phyloP scores from a whole-genome alignment of 768 basidiomycete genomes.

The Boletus eberwhitei region DNA sequence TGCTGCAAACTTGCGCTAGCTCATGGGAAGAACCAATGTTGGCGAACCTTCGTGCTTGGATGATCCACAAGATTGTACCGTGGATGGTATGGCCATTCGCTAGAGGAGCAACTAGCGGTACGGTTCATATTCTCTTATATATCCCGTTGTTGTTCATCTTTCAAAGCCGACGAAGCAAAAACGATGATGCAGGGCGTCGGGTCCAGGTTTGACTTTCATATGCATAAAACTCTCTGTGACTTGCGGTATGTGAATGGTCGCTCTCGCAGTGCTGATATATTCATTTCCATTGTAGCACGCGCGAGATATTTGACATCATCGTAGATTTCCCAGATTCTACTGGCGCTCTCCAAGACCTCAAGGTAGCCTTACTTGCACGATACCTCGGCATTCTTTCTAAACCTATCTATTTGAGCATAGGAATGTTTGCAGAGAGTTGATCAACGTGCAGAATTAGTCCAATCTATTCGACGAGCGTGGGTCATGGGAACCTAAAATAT shows the following conservation, averaged over 20 bases:
- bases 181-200: conserved; percentile 73
- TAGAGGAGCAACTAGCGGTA: conserved; percentile 56
- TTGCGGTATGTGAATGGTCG: conserved; percentile 56
- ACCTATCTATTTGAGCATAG: conserved; percentile 30
- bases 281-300: conserved; percentile 42
- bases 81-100: conserved; percentile 87
- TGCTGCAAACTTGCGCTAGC: conserved; percentile 59
- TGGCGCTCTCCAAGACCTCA: conserved; percentile 82
- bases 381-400: not conserved
- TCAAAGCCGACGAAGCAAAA: conserved; percentile 65
- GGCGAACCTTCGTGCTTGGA: conserved; percentile 64
- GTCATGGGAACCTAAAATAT: conserved; percentile 5
- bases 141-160: conserved; percentile 3
- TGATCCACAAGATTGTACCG: conserved; percentile 72
- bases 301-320: conserved; percentile 94
- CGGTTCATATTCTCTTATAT: conserved; percentile 17
- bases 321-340: conserved; percentile 89
- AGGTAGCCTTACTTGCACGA: conserved; percentile 39
- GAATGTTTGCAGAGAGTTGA: conserved; percentile 81
- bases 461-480: conserved; percentile 75
- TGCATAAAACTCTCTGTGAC: conserved; percentile 88
- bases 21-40: conserved; percentile 71
- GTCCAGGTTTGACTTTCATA: conserved; percentile 85
- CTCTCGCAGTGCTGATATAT: not conserved
- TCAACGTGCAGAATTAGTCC: conserved; percentile 72